A percentile compares a stretch with the other conserved stretches of the same genome.
These are phyloP conservation scores for Tephrocybe sp. DNA, from an alignment of 768 basidiomycete genomes.

Conservation along the genomic window DNA sequence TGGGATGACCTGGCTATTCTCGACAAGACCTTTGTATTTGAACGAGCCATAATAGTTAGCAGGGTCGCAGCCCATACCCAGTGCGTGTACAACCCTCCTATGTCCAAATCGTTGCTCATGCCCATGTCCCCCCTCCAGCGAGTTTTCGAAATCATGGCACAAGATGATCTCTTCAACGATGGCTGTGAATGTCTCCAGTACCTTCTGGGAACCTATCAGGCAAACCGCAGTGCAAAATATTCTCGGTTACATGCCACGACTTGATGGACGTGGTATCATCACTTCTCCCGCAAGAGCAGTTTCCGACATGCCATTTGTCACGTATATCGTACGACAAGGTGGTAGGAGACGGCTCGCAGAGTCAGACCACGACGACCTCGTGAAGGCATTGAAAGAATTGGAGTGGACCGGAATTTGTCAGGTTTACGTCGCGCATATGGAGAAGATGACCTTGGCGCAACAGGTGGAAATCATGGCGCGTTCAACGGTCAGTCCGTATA, in stretches of 20 bases:
- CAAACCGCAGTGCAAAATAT: constrained; percentile 25
- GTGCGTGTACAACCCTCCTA: constrained; percentile 21
- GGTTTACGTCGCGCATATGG: constrained; percentile 41
- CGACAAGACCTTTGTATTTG: constrained; percentile 60
- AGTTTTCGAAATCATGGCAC: constrained; percentile 27
- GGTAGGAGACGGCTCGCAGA: constrained; percentile 39
- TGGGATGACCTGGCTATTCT: constrained; percentile 59
- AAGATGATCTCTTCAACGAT: constrained; percentile 38
- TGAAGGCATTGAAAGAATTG: constrained; percentile 45
- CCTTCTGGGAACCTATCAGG: constrained; percentile 39
- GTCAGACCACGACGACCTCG: constrained; percentile 49
- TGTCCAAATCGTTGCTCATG: constrained; percentile 10
- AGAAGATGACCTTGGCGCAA: constrained; percentile 53
- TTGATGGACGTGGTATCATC: constrained; percentile 13
- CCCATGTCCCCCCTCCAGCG: constrained; percentile 28
- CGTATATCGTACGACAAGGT: constrained; percentile 65
- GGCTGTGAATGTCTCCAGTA: constrained; percentile 22
- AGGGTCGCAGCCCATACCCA: constrained; percentile 59
- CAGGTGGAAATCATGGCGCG: constrained; percentile 62
- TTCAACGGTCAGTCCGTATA: constrained; percentile 53
- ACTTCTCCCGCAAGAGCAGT: constrained; percentile 6
- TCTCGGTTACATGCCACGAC: constrained; percentile 31
- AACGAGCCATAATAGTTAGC: constrained; percentile 62
- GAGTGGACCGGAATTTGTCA: constrained; percentile 51
- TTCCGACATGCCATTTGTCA: constrained; percentile 35